Evolutionary conservation across 495 filamentous ascomycete genomes (phyloP).

Genomic region (Aspergillus taichungensis): DNA sequence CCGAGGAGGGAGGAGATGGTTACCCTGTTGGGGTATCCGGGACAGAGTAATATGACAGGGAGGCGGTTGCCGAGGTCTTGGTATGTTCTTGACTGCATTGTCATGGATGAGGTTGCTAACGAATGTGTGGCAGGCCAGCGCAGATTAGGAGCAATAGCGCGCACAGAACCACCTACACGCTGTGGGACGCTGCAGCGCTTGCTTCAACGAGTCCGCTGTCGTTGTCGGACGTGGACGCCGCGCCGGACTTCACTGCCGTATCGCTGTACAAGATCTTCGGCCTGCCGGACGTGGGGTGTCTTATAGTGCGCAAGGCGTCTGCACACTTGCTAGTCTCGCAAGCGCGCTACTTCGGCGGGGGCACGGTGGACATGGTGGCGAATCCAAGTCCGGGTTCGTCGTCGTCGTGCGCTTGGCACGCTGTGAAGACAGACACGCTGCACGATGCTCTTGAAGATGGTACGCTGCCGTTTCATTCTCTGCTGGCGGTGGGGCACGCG

Average conservation of each 20-base stretch:
- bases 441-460: too few species aligned
- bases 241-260: conserved; percentile 3
- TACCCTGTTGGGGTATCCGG: conserved; percentile 4
- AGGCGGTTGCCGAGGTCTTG: background rate
- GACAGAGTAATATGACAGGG: conserved; percentile 7
- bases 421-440: too few species aligned
- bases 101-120: background rate
- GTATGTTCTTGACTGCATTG: background rate
- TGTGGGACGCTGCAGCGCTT: conserved; percentile 5
- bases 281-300: conserved; percentile 4
- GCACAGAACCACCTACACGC: conserved; percentile 3
- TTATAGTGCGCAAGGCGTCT: background rate
- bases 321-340: too few species aligned
- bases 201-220: conserved; percentile 1
- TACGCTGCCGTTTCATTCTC: too few species aligned
- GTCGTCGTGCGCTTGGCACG: too few species aligned
- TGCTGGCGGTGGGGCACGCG: too few species aligned
- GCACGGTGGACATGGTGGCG: too few species aligned
- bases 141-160: too few species aligned
- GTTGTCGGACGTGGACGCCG: background rate
- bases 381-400: too few species aligned
- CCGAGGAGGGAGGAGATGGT: too few species aligned
- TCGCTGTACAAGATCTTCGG: conserved; percentile 8
- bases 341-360: too few species aligned
- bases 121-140: too few species aligned